Conservation (phyloP, 2,329 filamentous ascomycete genomes). For the Zasmidium angulare region DNA sequence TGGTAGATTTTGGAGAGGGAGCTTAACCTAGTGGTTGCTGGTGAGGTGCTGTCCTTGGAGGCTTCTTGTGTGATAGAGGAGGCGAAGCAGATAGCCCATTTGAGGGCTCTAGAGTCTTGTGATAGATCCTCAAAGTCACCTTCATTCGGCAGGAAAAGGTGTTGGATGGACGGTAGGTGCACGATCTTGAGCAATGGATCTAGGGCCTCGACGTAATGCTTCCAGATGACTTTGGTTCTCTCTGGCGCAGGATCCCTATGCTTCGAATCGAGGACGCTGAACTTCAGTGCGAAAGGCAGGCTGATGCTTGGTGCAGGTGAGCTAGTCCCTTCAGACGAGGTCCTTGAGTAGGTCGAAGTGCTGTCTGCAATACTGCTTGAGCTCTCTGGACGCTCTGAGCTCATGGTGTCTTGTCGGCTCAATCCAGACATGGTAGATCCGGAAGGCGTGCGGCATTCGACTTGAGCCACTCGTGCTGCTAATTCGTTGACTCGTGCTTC, state of each 20-base stretch:
- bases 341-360: neutral
- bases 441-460: neutral
- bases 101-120: slow-evolving; percentile 16
- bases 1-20: slow-evolving; percentile 15
- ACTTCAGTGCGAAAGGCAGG: slow-evolving; percentile 4
- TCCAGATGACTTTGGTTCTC: slow-evolving; percentile 19
- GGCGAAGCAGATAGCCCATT: slow-evolving; percentile 22
- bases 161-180: slow-evolving; percentile 15
- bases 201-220: slow-evolving; percentile 18
- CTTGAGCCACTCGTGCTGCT: neutral
- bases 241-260: slow-evolving; percentile 13
- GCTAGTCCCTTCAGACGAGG: neutral
- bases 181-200: slow-evolving; percentile 24
- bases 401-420: slow-evolving; percentile 1
- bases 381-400: neutral
- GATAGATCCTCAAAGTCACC: slow-evolving; percentile 3
- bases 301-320: neutral
- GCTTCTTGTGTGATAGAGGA: slow-evolving; percentile 18
- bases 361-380: neutral
- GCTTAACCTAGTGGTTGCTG: slow-evolving; percentile 4
- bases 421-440: neutral
- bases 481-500: slow-evolving; percentile 6
- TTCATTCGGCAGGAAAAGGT: slow-evolving; percentile 15
- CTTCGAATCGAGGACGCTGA: neutral
- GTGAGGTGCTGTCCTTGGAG: slow-evolving; percentile 2